Percentiles rank a stretch among this genome's conserved stretches.
Conservation (phyloP, 2,329 filamentous ascomycete genomes). For the Diaporthe aspalathi region DNA sequence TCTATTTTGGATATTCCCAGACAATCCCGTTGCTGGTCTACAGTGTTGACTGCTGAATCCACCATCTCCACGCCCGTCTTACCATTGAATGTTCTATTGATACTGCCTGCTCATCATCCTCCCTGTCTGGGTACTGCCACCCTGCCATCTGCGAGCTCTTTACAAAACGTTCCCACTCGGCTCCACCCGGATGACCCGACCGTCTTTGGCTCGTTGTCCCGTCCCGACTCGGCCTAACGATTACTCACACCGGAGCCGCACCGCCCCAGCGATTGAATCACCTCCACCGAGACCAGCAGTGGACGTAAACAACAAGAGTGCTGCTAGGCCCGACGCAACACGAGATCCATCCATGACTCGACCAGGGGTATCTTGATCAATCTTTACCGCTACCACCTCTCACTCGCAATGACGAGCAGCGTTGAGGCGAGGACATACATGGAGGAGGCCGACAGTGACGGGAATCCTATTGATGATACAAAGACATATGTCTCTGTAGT, state of each 20-base stretch:
- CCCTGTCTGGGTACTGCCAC: conserved; percentile 6
- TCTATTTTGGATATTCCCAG: not conserved
- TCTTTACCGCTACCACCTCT: conserved; percentile 3
- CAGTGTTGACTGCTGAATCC: no score
- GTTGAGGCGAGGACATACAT: conserved; percentile 56
- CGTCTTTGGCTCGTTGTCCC: conserved; percentile 34
- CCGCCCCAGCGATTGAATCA: conserved; percentile 11
- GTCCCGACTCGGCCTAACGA: conserved; percentile 34
- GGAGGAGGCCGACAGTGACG: conserved; percentile 64
- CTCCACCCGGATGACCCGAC: conserved; percentile 35
- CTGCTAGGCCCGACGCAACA: not conserved
- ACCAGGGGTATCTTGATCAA: conserved; percentile 8
- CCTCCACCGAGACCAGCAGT: conserved; percentile 32
- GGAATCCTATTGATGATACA: conserved; percentile 53
- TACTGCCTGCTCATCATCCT: not conserved
- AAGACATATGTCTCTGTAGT: conserved; percentile 60
- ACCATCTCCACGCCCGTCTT: not conserved
- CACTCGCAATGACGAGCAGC: conserved; percentile 55
- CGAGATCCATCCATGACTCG: conserved; percentile 17
- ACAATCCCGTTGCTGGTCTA: no score
- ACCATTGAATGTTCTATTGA: not conserved
- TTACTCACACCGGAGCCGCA: conserved; percentile 27
- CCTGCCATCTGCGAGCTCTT: conserved; percentile 38
- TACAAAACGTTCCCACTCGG: conserved; percentile 31
- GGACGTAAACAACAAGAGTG: not conserved